These are phyloP conservation scores for Centella asiatica DNA, from an alignment of 129 eudicot species.

Conservation along the genomic window DNA sequence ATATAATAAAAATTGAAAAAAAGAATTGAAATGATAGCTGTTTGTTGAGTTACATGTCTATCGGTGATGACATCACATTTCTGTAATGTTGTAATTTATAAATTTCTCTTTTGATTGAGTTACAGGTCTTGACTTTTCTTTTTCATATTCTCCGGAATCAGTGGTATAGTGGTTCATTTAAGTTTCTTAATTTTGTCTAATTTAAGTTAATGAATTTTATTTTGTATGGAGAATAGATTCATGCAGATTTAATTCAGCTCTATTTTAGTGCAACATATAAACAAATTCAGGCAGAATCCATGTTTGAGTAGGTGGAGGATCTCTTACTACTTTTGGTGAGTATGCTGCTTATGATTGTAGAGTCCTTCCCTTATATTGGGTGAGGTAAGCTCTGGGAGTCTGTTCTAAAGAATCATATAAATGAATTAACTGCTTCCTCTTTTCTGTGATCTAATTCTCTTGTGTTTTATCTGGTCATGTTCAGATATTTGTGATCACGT, in stretches of 20 bases:
- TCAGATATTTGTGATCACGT: no score
- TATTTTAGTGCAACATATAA: background rate
- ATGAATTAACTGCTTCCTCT: background rate
- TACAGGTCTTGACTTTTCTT: background rate
- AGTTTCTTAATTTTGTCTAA: background rate
- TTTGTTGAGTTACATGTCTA: conserved; percentile 36
- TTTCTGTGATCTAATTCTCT: no score
- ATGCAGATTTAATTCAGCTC: background rate
- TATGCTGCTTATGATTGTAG: background rate
- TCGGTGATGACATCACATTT: conserved; percentile 31
- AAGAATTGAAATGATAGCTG: conserved; percentile 27
- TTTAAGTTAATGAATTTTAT: background rate
- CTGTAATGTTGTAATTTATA: conserved; percentile 28
- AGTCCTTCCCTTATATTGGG: background rate
- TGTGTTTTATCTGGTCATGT: no score
- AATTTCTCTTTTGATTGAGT: conserved; percentile 14
- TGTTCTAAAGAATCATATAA: no score
- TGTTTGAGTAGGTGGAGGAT: background rate
- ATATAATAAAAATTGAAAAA: conserved; percentile 1
- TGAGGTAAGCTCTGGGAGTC: background rate
- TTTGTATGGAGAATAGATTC: background rate
- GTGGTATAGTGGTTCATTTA: background rate
- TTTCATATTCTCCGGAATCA: background rate
- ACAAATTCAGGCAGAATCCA: background rate
- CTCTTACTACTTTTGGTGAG: background rate